These are phyloP conservation scores for Cyclotella choctawhatcheeana DNA, from an alignment of 108 stramenopile genomes.

Conservation along the genomic window DNA sequence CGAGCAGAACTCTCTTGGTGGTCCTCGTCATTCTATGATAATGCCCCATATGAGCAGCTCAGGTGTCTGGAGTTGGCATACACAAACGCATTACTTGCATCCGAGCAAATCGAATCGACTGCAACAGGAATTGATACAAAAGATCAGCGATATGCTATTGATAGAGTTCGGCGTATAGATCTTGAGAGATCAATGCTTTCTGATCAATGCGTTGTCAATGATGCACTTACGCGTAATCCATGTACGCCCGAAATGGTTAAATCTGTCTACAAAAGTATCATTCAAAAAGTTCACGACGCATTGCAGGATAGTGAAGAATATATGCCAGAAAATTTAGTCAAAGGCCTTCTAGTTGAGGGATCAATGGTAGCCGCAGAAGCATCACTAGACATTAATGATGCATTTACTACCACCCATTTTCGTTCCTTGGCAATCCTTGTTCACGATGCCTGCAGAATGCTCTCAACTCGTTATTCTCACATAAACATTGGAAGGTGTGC, in stretches of 20 bases:
- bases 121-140: constrained; percentile 7
- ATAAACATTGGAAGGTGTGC: constrained; percentile 58
- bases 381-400: constrained; percentile 46
- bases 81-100: constrained; percentile 69
- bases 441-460: constrained; percentile 62
- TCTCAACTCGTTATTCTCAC: constrained; percentile 81
- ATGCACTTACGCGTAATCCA: constrained; percentile 46
- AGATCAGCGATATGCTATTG: constrained; percentile 53
- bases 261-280: constrained; percentile 29
- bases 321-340: constrained; percentile 71
- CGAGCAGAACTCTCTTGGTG: constrained; percentile 78
- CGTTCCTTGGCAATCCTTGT: constrained; percentile 62
- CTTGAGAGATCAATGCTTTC: constrained; percentile 66
- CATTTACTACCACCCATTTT: constrained; percentile 66
- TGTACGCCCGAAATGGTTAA: constrained; percentile 25
- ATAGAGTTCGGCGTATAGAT: constrained; percentile 65
- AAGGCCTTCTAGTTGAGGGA: constrained; percentile 63
- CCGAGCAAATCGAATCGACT: constrained; percentile 62
- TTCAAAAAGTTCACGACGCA: constrained; percentile 26
- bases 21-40: constrained; percentile 66
- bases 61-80: constrained; percentile 75
- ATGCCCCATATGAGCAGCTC: constrained; percentile 59
- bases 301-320: constrained; percentile 24
- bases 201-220: constrained; percentile 65
- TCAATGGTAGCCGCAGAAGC: constrained; percentile 66